Conservation (phyloP, 2,329 filamentous ascomycete genomes). For the Diaporthe citri region DNA sequence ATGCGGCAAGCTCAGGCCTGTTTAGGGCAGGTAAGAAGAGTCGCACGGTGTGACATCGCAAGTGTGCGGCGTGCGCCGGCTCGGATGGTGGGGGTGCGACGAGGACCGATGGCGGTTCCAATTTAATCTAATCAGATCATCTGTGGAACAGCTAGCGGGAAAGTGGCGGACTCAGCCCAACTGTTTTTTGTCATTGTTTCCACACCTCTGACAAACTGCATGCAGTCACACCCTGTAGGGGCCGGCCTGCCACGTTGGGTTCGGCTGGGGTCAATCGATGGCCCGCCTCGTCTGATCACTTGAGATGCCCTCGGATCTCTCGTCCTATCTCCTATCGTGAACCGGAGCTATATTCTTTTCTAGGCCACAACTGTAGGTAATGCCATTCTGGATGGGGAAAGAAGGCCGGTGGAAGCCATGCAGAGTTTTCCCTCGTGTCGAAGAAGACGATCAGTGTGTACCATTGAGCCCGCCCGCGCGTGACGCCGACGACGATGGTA, state of each 20-base stretch:
- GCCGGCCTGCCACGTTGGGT: background rate
- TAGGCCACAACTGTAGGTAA: too few species aligned
- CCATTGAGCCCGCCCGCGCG: background rate
- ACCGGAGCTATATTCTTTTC: background rate
- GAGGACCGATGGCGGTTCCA: background rate
- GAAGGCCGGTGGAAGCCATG: background rate
- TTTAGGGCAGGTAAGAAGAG: background rate
- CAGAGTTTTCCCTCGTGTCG: background rate
- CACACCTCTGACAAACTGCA: slow-evolving; percentile 6
- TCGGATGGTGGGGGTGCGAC: background rate
- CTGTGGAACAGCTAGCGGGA: slow-evolving; percentile 14
- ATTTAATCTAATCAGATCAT: slow-evolving; percentile 31
- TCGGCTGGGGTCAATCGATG: background rate
- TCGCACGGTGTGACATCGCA: background rate
- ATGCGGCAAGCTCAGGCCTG: background rate
- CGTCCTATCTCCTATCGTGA: background rate
- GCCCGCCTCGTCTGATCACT: background rate
- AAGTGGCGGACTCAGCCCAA: slow-evolving; percentile 7
- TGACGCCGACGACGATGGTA: background rate
- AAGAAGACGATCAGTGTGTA: background rate
- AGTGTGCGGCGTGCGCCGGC: background rate
- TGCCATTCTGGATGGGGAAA: background rate
- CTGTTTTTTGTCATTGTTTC: slow-evolving; percentile 23
- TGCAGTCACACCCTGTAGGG: background rate
- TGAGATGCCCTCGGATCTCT: background rate